Base-by-base conservation (phyloP, 2,329 filamentous ascomycete species). In the Aspergillus felis region DNA sequence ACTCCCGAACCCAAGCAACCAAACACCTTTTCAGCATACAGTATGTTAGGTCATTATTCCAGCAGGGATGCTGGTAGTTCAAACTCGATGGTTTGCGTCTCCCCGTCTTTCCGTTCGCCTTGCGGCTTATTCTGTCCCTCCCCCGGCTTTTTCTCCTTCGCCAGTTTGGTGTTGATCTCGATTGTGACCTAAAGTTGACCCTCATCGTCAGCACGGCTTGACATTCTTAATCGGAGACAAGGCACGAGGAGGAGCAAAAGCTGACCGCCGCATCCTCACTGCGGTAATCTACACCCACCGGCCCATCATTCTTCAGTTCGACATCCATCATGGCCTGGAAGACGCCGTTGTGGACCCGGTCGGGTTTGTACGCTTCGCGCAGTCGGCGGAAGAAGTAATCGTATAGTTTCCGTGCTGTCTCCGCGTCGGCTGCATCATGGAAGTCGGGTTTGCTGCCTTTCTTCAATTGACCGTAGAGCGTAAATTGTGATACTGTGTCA, bases 281-380 rank as follows among this genome's bases (percentile, higher is more conserved):
- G 74, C 75, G 75, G 74, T 80, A 84, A 71, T 84, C 78, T 66
- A 83, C 72, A 84, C 84, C 79, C 83, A 87, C 85, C 78, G 85
- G 85, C 68, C 85, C 85, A 68, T 97, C 93, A 65, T 97, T 97
- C 51, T 97, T 87, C 29, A 97, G 77, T 51, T 90, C 89, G 57
- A 99, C 93, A 70, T 97, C 89, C 94, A 99, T 99, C 92, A 96
- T 97, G 51, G 94, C 94, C 71, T 96, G 93, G 74, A 99, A 99
- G 29, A 93, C 86, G n/a, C 95, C 94, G 71, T 99, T 88, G 72
- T 96, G 92, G 57, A 99, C 92, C 62, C 82, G 87, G 8, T 91
- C 89, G 6, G 83, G 74, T 4, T 79, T 74, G 72, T 97, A 96
- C 2, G 86, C 81, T 54, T 87, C 81, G 66, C 87, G 83, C 46